These are phyloP conservation scores for Fusarium aywerte DNA, from an alignment of 2,329 filamentous ascomycete species.

Conservation along the genomic window DNA sequence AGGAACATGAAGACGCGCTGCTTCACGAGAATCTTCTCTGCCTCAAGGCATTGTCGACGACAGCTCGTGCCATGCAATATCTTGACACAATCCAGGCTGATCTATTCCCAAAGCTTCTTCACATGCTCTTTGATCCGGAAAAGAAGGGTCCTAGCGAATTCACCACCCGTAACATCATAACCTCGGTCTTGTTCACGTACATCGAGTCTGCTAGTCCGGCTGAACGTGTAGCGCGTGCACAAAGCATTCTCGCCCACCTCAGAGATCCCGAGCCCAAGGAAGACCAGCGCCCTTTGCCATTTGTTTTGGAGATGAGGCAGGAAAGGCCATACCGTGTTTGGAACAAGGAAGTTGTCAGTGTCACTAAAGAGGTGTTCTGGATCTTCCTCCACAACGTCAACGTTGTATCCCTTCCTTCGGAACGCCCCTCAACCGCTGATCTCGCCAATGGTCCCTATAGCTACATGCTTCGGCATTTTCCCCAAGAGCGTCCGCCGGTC, in stretches of 20 bases:
- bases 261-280: conserved; percentile 82
- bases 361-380: conserved; percentile 99
- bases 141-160: conserved; percentile 98
- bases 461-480: conserved; percentile 80
- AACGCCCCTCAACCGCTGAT: conserved; percentile 48
- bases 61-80: conserved; percentile 83
- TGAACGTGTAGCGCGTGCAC: conserved; percentile 75
- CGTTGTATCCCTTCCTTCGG: conserved; percentile 74
- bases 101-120: conserved; percentile 85
- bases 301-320: conserved; percentile 89
- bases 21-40: conserved; percentile 93
- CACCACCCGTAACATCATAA: conserved; percentile 89
- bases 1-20: conserved; percentile 94
- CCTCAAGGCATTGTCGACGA: conserved; percentile 93
- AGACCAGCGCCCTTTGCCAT: conserved; percentile 79
- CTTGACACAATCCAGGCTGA: conserved; percentile 81
- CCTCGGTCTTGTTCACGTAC: conserved; percentile 88
- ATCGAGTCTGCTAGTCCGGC: conserved; percentile 73
- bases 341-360: conserved; percentile 91
- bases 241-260: conserved; percentile 80
- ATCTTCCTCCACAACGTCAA: conserved; percentile 97
- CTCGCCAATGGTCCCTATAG: conserved; percentile 57
- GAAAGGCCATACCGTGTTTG: conserved; percentile 91
- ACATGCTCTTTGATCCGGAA: conserved; percentile 96
- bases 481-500: conserved; percentile 85